These are phyloP conservation scores for Yamadazyma atmosphaerica DNA, from an alignment of 1,139 yeast genomes.

Conservation along the genomic window DNA sequence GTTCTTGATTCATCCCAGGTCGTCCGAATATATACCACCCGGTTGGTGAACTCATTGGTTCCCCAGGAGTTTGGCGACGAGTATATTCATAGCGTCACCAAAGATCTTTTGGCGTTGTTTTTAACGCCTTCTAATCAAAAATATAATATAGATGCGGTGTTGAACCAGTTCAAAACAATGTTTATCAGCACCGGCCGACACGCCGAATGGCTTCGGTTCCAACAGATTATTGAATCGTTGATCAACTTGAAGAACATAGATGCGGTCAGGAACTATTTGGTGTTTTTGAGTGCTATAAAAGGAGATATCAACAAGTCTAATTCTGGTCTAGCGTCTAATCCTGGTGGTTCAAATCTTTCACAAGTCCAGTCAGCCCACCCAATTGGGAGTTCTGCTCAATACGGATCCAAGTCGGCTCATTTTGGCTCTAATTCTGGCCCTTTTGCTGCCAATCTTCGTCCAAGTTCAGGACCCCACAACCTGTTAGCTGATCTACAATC, in stretches of 20 bases:
- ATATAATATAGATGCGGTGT: conserved; percentile 9
- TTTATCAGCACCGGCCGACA: conserved; percentile 27
- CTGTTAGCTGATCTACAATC: conserved; percentile 3
- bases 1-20: conserved; percentile 35
- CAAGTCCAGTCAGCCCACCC: no score
- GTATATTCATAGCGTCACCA: conserved; percentile 34
- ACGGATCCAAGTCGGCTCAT: no score
- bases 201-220: conserved; percentile 35
- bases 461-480: no score
- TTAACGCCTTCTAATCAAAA: conserved; percentile 12
- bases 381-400: no score
- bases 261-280: conserved; percentile 39
- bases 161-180: conserved; percentile 25
- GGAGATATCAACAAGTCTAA: no score
- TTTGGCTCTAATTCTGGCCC: no score
- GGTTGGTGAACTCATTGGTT: conserved; percentile 39
- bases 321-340: no score
- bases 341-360: no score
- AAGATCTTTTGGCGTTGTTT: conserved; percentile 24
- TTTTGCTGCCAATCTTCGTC: no score
- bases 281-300: conserved; percentile 29
- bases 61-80: conserved; percentile 44
- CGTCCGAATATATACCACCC: conserved; percentile 32
- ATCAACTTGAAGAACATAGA: conserved; percentile 27
- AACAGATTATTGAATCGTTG: conserved; percentile 30